Base-by-base conservation (phyloP, 108 stramenopile species). In the Nitzschia putrida region DNA sequence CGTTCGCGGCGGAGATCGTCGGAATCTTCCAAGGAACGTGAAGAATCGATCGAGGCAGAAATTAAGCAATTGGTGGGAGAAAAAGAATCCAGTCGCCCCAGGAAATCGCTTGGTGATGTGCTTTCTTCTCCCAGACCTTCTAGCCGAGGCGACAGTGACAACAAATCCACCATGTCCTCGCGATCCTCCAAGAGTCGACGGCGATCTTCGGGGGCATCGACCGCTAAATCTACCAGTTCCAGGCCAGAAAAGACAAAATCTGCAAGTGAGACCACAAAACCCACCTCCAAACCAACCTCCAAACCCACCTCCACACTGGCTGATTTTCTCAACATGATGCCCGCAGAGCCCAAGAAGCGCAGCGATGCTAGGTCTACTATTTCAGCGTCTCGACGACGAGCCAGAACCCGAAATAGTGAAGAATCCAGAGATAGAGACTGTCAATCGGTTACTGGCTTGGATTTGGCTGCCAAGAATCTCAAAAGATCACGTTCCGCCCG, bases 321-420 rank as follows among this genome's bases (percentile, higher is more conserved):
- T 18, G 52, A 25, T 20, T 45, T 66, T 16, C 44, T 66, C 7
- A 51, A 49, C 34, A 26, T 34, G 23, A 13, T 66, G 23, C 65
- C 65, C 1, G 22, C 50, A 25, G 65, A 53, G 16, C 65, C 51
- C 23, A 53, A 26, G 16, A 66, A 66, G 21, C 34, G 51, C 11
- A 34, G 65, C 12, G 65, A 66, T 22, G 65, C 65, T 10, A 52
- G 37, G 41, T 66, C 65, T 18, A 66, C 65, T 10, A 51, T 40
- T 25, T 66, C 65, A 37, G 65, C 23, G 10, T 25, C 41, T 13
- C 26, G 38, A 22, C 50, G 65, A 18, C 23, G 22, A n/a, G 29
- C 50, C 9, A 12, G 50, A 11, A 53, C 52, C 2, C 50, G 52
- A 8, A 51, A 52, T 18, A 34, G 3, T n/a, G 44, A 44, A 6